Conservation (phyloP, 331 rosid genomes). For the Prunus yedoensis region DNA sequence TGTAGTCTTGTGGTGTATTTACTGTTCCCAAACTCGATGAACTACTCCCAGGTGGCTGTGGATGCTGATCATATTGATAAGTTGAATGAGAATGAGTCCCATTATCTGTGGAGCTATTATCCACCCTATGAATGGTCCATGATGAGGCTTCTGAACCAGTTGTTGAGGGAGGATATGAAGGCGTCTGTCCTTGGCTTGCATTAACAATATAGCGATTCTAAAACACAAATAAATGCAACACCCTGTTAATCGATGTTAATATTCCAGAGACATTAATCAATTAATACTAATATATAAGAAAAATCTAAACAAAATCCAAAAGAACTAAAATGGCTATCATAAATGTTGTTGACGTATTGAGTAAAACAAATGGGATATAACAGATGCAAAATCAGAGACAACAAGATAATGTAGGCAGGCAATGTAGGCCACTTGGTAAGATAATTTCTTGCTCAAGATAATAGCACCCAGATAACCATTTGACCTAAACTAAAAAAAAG, state of each 20-base stretch:
- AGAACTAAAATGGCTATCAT: background rate
- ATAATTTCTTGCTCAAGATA: background rate
- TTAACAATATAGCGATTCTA: constrained; percentile 57
- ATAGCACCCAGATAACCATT: background rate
- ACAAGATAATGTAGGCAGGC: background rate
- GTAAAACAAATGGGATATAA: background rate
- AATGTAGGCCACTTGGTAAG: background rate
- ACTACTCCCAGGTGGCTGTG: constrained; percentile 71
- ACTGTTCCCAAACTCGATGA: constrained; percentile 85
- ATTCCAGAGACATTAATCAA: background rate
- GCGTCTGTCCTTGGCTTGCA: constrained; percentile 55
- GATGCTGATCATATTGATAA: constrained; percentile 70
- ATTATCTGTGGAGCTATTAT: constrained; percentile 50
- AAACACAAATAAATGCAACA: constrained; percentile 7
- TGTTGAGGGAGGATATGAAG: constrained; percentile 47
- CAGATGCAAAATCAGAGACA: background rate
- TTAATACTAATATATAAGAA: background rate
- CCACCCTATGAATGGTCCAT: constrained; percentile 59
- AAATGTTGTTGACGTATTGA: background rate
- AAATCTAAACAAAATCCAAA: background rate
- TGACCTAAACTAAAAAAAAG: background rate
- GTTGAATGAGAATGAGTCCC: constrained; percentile 64
- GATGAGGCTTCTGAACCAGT: constrained; percentile 60
- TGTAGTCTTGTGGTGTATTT: constrained; percentile 84
- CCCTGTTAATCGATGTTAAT: background rate